phyloP scores from a whole-genome alignment of 768 basidiomycete species.

The Wakefieldia striispora region DNA sequence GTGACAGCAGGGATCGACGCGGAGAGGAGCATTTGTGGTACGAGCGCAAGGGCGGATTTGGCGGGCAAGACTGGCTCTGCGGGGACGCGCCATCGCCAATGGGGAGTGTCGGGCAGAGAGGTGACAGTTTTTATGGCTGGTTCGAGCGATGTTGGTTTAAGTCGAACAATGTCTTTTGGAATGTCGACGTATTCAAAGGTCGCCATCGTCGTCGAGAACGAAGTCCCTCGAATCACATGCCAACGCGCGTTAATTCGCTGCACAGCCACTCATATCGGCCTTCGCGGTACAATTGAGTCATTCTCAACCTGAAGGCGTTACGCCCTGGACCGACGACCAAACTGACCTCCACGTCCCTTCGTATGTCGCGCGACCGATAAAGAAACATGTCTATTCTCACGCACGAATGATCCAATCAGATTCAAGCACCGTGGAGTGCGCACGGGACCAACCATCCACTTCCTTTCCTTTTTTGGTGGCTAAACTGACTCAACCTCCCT shows the following conservation, averaged over 20 bases:
- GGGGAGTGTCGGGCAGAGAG: constrained; percentile 33
- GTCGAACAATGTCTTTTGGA: constrained; percentile 37
- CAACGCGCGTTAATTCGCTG: not conserved
- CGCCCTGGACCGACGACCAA: too few relatives aligned
- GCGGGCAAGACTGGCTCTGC: constrained; percentile 21
- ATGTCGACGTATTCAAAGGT: constrained; percentile 42
- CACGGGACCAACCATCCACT: too few relatives aligned
- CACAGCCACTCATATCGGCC: constrained; percentile 15
- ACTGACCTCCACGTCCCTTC: too few relatives aligned
- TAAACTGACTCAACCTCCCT: too few relatives aligned
- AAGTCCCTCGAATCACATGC: too few relatives aligned
- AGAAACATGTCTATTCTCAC: too few relatives aligned
- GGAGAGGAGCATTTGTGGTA: constrained; percentile 40
- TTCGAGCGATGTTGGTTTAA: constrained; percentile 28
- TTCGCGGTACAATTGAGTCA: too few relatives aligned
- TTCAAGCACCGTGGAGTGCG: too few relatives aligned
- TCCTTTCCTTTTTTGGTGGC: too few relatives aligned
- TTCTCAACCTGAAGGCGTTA: too few relatives aligned
- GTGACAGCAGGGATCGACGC: constrained; percentile 19
- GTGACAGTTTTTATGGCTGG: constrained; percentile 44
- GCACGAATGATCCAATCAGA: too few relatives aligned
- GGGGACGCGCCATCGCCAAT: constrained; percentile 3
- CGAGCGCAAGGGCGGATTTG: constrained; percentile 34
- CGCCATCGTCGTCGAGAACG: constrained; percentile 21
- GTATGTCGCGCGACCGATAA: too few relatives aligned